Percentiles rank a stretch among this genome's conserved stretches.
phyloP scores from a whole-genome alignment of 768 basidiomycete genomes.

The Termitomyces eurrhizus region DNA sequence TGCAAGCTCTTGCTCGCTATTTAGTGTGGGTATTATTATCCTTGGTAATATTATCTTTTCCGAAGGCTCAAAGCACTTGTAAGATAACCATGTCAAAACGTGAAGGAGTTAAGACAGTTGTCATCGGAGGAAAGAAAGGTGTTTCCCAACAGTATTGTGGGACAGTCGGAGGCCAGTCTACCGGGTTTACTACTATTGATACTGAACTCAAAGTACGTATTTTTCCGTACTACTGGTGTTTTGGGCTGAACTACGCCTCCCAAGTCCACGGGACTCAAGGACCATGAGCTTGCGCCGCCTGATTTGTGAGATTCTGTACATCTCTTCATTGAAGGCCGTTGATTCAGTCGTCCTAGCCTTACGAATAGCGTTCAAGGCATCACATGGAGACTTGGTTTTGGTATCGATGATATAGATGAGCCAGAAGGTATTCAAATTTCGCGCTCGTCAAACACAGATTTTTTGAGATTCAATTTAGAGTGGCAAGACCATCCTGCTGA shows the following conservation, averaged over 20 bases:
- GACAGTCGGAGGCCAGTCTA: constrained; percentile 60
- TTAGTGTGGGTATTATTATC: constrained; percentile 29
- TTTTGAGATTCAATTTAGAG: constrained; percentile 29
- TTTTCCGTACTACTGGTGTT: neutral
- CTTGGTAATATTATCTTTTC: neutral
- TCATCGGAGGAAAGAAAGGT: constrained; percentile 47
- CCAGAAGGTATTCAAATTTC: constrained; percentile 46
- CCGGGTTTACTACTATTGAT: constrained; percentile 54
- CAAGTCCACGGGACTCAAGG: constrained; percentile 49
- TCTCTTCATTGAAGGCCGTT: constrained; percentile 3
- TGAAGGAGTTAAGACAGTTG: constrained; percentile 52
- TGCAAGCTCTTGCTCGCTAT: constrained; percentile 44
- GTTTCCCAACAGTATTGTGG: constrained; percentile 56
- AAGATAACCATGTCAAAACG: constrained; percentile 63
- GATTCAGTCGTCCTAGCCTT: constrained; percentile 26
- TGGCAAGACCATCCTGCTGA: constrained; percentile 58
- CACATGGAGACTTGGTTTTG: constrained; percentile 60
- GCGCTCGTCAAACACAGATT: neutral
- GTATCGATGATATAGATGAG: constrained; percentile 43
- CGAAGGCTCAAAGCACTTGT: neutral
- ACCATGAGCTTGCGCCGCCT: constrained; percentile 51
- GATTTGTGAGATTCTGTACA: constrained; percentile 42
- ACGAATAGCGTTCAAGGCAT: constrained; percentile 56
- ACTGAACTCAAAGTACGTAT: constrained; percentile 49
- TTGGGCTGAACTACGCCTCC: neutral